Conservation (phyloP, 495 filamentous ascomycete species). For the Penicillium fimorum region DNA sequence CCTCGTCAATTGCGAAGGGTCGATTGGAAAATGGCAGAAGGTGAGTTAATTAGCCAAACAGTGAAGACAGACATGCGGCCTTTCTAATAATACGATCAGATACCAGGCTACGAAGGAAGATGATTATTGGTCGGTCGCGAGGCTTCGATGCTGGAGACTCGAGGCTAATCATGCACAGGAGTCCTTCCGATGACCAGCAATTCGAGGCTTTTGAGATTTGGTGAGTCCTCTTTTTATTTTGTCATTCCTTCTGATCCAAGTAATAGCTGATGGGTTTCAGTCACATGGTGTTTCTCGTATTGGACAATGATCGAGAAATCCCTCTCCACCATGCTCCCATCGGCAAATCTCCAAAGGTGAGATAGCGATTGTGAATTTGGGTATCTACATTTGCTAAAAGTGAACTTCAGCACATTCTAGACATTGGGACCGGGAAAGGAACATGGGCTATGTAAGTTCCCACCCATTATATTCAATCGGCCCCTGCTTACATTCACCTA, state of each 20-base stretch:
- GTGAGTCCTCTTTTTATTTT: background rate
- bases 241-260: no score
- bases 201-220: slow-evolving; percentile 3
- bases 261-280: background rate
- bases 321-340: slow-evolving; percentile 1
- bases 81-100: slow-evolving; percentile 2
- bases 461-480: background rate
- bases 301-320: background rate
- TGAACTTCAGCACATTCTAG: background rate
- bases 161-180: background rate
- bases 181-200: slow-evolving; percentile 1
- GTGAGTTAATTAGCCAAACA: background rate
- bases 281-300: background rate
- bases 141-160: background rate
- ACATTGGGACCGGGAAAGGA: slow-evolving; percentile 1
- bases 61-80: background rate
- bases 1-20: background rate
- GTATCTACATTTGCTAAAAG: background rate
- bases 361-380: background rate
- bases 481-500: background rate
- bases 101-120: slow-evolving; percentile 13
- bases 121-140: slow-evolving; percentile 13
- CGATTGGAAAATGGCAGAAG: slow-evolving; percentile 3
- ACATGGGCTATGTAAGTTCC: background rate
- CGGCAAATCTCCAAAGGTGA: background rate